Base-by-base conservation (phyloP, 2,329 filamentous ascomycete species). In the Colletotrichum truncatum region DNA sequence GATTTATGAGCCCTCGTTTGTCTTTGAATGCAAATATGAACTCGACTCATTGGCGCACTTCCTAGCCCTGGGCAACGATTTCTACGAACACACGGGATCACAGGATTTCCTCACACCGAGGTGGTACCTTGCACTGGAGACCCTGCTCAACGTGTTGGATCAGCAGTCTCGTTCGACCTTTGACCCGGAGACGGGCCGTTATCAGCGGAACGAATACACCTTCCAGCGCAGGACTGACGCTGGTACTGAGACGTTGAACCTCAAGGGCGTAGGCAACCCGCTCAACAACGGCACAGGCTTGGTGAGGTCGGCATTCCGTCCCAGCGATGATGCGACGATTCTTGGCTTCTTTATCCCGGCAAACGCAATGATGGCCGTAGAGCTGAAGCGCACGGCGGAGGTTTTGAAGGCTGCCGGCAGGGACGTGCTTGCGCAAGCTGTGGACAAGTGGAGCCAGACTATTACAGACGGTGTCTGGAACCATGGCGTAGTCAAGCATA, bases 1-100 rank as follows among this genome's bases (percentile, higher is more conserved):
- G 1, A 84, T 85, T 1, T 98, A 97, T 74, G 94, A 98, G 73
- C 91, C 91, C 0, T 87, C 85, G 0, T 87, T 90, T 51, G 96
- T 99, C 4, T 99, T 98, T 70, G 96, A 99, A 79, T 99, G 96
- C 87, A 99, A 99, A 80, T 99, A 98, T 78, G 96, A 99, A 81
- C 89, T 99, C 21, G 96, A 99, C 79, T 98, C 94, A 8, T 84
- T 99, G 1, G 96, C 94, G 0, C 91, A 97, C 74, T 99, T 99
- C 76, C 85, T 99, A 6, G 89, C 92, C 0, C 81, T 99, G 2
- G 88, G 86, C 16, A 98, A 97, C 72, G 90, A 97, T 71, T 98
- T 97, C 78, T 86, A 96, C 79, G 88, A 91, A 38, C 86, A 93
- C 73, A 97, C 93, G 0, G 85, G 85, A 2, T 95, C 93, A 0